Base-by-base conservation (phyloP, 208 protist genomes). In the Spongospora subterranea region DNA sequence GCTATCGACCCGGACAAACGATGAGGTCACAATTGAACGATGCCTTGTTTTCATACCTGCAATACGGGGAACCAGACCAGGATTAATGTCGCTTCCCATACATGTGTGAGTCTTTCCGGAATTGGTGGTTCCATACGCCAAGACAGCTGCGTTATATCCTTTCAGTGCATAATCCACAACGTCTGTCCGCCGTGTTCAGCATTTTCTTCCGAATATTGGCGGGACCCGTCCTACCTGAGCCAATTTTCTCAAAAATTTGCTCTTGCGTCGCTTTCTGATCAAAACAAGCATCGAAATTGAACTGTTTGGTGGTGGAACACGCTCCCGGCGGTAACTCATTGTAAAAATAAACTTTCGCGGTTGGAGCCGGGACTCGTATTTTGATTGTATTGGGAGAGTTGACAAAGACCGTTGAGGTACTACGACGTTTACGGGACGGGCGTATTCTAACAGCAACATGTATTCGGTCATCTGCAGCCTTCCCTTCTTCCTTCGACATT, bases 41-140 rank as follows among this genome's bases (percentile, higher is more conserved):
- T 6, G 6, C n/a, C 35, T 6, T 6, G 40, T 6, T 6, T n/a
- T 20, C 71, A 17, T 13, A 82, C 71, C 35, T 6, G 71, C 71
- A 45, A 82, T 82, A 35, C 71, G 71, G 6, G 71, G 71, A 20
- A 82, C 40, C 17, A 82, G 71, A n/a, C 71, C 71, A 20, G 71
- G 71, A 35, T 35, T 45, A n/a, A 17, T 20, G 35, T 13, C 13
- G 35, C 11, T 20, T 82, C 71, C 71, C 71, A 82, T 82, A 43
- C 71, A 82, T 6, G 71, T 82, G 71, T 39, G n/a, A 13, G 71
- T 82, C 71, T 82, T 82, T 13, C 71, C 71, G 35, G 71, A 82
- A n/a, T 82, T 82, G 6, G 71, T 82, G 35, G 71, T 82, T 43
- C 71, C 71, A n/a, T 82, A 82, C 17, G 71, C 71, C 17, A 82